Conservation (phyloP, 345 rosid species). For the Capsella bursapastoris region DNA sequence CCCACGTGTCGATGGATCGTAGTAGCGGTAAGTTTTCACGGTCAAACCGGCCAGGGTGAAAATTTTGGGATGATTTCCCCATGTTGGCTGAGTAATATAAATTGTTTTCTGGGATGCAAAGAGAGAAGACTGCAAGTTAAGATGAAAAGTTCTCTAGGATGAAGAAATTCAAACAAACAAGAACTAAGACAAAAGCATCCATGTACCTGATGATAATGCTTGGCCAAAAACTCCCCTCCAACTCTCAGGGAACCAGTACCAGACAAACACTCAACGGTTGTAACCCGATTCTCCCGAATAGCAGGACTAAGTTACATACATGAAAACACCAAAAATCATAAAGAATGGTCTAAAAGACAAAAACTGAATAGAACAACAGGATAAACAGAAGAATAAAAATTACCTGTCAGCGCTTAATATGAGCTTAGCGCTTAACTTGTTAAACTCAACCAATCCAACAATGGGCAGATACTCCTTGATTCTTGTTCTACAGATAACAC, state of each 20-base stretch:
- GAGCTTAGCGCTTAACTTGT: slow-evolving; percentile 86
- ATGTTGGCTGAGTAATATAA: slow-evolving; percentile 82
- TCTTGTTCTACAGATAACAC: slow-evolving; percentile 52
- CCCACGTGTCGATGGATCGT: slow-evolving; percentile 80
- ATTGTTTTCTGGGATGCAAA: slow-evolving; percentile 59
- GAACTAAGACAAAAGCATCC: neutral
- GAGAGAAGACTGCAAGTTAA: slow-evolving; percentile 16
- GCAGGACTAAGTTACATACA: slow-evolving; percentile 60
- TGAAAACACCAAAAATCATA: slow-evolving; percentile 11
- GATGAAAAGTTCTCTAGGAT: neutral
- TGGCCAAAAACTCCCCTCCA: slow-evolving; percentile 87
- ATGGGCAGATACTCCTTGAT: slow-evolving; percentile 89
- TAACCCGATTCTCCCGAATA: slow-evolving; percentile 69
- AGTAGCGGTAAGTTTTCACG: slow-evolving; percentile 81
- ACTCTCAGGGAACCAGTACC: slow-evolving; percentile 93
- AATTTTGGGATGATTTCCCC: slow-evolving; percentile 88
- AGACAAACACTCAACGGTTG: slow-evolving; percentile 88
- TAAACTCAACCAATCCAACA: slow-evolving; percentile 80
- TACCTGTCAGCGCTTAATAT: slow-evolving; percentile 80
- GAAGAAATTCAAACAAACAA: neutral
- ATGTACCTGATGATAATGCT: slow-evolving; percentile 72
- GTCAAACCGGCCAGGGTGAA: slow-evolving; percentile 73
- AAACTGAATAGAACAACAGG: slow-evolving; percentile 8
- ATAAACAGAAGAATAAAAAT: neutral
- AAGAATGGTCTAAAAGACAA: neutral